phyloP scores from a whole-genome alignment of 257 asterid species.

The Lycium ferocissimum region DNA sequence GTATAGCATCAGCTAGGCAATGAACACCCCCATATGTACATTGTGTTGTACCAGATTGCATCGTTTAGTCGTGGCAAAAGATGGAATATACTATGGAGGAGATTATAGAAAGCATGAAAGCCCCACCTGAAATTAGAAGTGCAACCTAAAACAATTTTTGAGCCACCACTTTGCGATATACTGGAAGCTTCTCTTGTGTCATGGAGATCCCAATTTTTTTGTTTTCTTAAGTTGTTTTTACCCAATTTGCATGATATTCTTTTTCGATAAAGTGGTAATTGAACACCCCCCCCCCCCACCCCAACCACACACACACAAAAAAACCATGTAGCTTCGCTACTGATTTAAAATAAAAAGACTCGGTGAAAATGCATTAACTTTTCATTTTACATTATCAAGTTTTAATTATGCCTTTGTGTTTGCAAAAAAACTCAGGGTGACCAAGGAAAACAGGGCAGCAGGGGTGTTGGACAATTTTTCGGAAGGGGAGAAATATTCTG shows the following conservation, averaged over 20 bases:
- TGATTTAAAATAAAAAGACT: no score
- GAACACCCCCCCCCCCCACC: not conserved
- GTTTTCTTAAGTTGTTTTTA: not conserved
- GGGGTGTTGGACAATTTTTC: constrained; percentile 75
- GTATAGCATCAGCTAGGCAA: not conserved
- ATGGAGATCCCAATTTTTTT: not conserved
- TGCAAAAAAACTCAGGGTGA: constrained; percentile 56
- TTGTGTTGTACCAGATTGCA: not conserved
- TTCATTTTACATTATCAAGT: not conserved
- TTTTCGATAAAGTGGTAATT: not conserved
- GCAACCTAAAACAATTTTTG: not conserved
- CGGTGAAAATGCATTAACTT: not conserved
- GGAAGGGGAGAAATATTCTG: constrained; percentile 76
- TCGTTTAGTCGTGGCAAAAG: not conserved
- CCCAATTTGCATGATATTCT: not conserved
- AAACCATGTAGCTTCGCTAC: no score
- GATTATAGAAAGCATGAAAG: not conserved
- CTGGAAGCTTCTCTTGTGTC: not conserved
- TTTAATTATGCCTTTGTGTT: not conserved
- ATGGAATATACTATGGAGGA: constrained; percentile 12
- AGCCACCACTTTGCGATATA: not conserved
- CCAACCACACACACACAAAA: no score
- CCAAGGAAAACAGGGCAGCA: constrained; percentile 80
- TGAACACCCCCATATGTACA: not conserved
- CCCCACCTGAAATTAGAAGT: not conserved